Conservation (phyloP, 345 rosid species). For the Ceriops zippeliana region DNA sequence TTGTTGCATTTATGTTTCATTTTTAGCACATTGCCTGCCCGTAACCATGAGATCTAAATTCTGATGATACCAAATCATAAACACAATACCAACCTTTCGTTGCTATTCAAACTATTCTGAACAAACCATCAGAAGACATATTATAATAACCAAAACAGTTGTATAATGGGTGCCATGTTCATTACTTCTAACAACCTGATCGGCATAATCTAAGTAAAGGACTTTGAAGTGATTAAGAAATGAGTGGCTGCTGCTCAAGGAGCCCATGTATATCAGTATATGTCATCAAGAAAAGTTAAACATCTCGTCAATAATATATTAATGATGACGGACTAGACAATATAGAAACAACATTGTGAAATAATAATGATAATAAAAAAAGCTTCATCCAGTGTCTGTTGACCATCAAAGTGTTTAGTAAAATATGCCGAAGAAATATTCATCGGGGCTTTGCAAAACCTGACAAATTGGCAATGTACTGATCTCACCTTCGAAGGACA, state of each 20-base stretch:
- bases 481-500: too few relatives aligned
- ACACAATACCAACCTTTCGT: not conserved
- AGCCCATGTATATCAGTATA: not conserved
- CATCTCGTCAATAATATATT: not conserved
- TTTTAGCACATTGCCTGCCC: slow-evolving; percentile 6
- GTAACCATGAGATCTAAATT: slow-evolving; percentile 17
- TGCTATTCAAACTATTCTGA: not conserved
- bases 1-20: not conserved
- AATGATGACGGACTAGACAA: not conserved
- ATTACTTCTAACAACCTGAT: not conserved
- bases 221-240: not conserved
- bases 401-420: not conserved
- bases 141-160: not conserved
- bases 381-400: not conserved
- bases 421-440: too few relatives aligned
- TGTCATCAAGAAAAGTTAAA: too few relatives aligned
- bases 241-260: not conserved
- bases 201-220: too few relatives aligned
- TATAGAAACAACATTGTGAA: not conserved
- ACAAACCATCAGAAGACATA: not conserved
- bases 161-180: too few relatives aligned
- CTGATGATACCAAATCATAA: slow-evolving; percentile 8
- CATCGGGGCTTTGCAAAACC: too few relatives aligned
- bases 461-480: too few relatives aligned
- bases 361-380: not conserved